Conservation (phyloP, 805 yeast species). For the Candida schatavii region DNA sequence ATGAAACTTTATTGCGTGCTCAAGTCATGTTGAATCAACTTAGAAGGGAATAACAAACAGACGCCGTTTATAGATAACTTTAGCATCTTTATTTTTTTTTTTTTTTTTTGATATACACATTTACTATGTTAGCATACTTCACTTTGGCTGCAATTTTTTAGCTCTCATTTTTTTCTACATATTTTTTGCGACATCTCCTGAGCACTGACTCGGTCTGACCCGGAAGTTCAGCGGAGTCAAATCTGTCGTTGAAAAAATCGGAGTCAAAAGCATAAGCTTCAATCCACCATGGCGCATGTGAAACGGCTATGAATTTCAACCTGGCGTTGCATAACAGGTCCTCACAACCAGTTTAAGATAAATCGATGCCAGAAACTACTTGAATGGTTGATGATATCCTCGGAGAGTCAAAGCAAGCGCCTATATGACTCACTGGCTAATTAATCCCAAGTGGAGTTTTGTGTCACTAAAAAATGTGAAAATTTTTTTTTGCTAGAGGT, state of each 20-base stretch:
- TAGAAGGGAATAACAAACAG: conserved; percentile 15
- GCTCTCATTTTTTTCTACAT: background rate
- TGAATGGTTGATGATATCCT: too few species aligned
- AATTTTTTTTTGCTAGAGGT: too few species aligned
- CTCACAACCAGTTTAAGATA: too few species aligned
- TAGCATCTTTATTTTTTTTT: background rate
- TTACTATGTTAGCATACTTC: too few species aligned
- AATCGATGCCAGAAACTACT: too few species aligned
- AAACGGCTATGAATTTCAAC: background rate
- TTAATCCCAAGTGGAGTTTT: background rate
- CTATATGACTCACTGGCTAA: too few species aligned
- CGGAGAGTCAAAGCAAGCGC: too few species aligned
- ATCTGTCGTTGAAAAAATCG: too few species aligned
- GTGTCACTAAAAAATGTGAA: background rate
- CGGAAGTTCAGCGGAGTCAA: too few species aligned
- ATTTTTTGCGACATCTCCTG: too few species aligned
- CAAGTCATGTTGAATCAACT: conserved; percentile 39
- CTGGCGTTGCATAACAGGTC: background rate
- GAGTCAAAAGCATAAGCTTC: background rate
- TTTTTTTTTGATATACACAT: too few species aligned
- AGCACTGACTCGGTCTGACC: too few species aligned
- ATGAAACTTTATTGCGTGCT: conserved; percentile 34
- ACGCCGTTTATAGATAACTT: background rate
- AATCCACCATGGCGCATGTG: background rate
- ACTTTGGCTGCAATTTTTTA: background rate